Evolutionary conservation across 2,329 filamentous ascomycete genomes (phyloP).

Genomic region (Monosporascus cannonballus): DNA sequence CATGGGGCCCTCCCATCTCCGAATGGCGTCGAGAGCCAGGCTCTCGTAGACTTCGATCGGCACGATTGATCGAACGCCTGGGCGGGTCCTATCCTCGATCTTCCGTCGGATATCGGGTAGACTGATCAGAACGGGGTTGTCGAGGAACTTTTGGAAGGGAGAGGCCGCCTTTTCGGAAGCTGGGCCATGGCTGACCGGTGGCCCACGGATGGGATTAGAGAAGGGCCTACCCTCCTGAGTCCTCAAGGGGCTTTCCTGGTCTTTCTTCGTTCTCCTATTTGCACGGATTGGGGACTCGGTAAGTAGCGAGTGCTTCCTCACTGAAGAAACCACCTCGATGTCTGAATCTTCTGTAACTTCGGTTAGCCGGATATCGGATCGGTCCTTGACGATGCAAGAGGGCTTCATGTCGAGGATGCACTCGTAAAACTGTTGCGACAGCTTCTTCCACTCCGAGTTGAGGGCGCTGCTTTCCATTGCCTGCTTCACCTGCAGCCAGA

Average conservation of each 20-base stretch:
- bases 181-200: no score
- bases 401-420: constrained; percentile 14
- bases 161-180: background rate
- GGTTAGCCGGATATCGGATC: no score
- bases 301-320: background rate
- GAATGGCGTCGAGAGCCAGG: constrained; percentile 46
- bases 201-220: no score
- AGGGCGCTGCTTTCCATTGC: constrained; percentile 44
- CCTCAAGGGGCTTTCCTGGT: no score
- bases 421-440: constrained; percentile 15
- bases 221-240: no score
- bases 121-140: background rate
- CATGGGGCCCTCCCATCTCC: constrained; percentile 49
- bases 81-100: constrained; percentile 44
- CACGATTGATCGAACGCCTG: constrained; percentile 49
- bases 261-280: no score
- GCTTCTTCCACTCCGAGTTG: constrained; percentile 9
- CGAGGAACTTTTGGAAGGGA: background rate
- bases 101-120: constrained; percentile 43
- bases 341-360: constrained; percentile 20
- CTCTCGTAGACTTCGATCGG: constrained; percentile 52
- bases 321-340: background rate
- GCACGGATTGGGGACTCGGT: no score
- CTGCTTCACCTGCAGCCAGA: constrained; percentile 44
- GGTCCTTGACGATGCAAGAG: constrained; percentile 3